These are phyloP conservation scores for Paramecium biaurelia DNA, from an alignment of 73 alveolate species.

Conservation along the genomic window DNA sequence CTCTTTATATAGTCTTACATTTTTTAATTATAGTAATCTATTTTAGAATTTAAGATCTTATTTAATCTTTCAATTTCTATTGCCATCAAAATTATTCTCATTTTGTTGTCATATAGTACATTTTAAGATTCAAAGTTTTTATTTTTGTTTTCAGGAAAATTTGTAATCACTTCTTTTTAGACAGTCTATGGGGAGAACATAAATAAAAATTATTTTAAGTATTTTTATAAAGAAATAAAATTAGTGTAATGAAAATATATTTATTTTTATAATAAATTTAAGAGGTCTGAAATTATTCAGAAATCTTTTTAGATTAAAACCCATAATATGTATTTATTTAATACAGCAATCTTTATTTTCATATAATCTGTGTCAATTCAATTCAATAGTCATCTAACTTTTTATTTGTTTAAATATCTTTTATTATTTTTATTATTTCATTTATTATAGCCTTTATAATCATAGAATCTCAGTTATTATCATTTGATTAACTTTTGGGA, in stretches of 20 bases:
- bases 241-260: neutral
- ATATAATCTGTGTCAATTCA: no score
- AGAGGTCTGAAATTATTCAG: no score
- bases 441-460: no score
- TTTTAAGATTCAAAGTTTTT: neutral
- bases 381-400: no score
- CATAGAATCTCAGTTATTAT: no score
- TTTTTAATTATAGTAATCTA: neutral
- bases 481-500: no score
- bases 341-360: no score
- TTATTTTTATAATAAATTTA: no score
- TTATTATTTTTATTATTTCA: no score
- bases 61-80: conserved; percentile 11
- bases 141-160: neutral
- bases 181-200: neutral
- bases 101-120: neutral
- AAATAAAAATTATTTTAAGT: neutral
- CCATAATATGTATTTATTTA: no score
- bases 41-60: neutral
- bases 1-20: neutral
- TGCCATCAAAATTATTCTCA: neutral
- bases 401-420: no score
- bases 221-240: neutral
- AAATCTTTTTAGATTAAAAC: no score
- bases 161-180: neutral